Conservation (phyloP, 2,329 filamentous ascomycete genomes). For the Pyrenophora teres region DNA sequence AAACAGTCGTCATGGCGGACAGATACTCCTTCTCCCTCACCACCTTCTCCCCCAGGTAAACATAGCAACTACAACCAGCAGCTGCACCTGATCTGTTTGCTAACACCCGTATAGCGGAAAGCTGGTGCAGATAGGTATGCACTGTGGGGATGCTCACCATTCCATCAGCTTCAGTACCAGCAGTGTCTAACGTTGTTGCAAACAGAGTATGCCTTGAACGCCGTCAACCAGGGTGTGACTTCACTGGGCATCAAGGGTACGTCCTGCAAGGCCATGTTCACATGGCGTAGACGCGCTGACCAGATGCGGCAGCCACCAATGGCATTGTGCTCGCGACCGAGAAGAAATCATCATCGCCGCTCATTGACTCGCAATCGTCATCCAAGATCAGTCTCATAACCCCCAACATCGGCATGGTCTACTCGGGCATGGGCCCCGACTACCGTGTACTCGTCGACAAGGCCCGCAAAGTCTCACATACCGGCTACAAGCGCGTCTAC, state of each 20-base stretch:
- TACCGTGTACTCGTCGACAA: constrained; percentile 97
- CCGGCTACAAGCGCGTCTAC: constrained; percentile 99
- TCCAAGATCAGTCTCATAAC: constrained; percentile 98
- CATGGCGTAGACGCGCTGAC: constrained; percentile 9
- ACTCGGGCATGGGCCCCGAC: constrained; percentile 98
- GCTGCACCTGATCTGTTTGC: constrained; percentile 43
- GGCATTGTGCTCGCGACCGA: constrained; percentile 98
- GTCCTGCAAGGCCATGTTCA: constrained; percentile 1
- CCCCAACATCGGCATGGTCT: constrained; percentile 99
- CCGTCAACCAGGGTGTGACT: constrained; percentile 98
- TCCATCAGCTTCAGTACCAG: background rate
- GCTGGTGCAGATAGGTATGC: constrained; percentile 93
- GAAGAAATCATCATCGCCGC: constrained; percentile 98
- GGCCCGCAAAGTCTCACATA: constrained; percentile 97
- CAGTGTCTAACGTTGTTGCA: constrained; percentile 17
- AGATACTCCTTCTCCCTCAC: constrained; percentile 99
- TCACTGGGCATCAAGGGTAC: constrained; percentile 97
- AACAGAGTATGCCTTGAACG: constrained; percentile 96
- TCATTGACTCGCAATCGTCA: constrained; percentile 91
- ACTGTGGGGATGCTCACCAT: background rate
- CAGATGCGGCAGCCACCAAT: constrained; percentile 76
- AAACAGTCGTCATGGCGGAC: constrained; percentile 75
- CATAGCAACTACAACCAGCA: constrained; percentile 15
- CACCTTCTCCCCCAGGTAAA: constrained; percentile 98
- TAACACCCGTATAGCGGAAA: constrained; percentile 75